Conservation (phyloP, 2,329 filamentous ascomycete genomes). For the Fusarium kyushuense region DNA sequence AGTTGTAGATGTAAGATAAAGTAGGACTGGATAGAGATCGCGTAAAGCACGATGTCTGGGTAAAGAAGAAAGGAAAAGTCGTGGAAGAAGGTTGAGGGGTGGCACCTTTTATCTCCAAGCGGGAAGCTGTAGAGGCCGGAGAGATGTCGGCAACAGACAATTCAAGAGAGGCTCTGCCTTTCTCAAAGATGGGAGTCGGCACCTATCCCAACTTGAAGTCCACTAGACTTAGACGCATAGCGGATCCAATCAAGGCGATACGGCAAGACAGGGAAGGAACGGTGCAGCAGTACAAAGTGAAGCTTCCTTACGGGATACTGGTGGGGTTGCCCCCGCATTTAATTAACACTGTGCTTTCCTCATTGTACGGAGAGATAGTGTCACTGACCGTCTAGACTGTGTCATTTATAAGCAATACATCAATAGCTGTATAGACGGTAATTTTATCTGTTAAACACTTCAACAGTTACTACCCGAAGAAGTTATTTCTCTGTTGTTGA, state of each 20-base stretch:
- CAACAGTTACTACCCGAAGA: no score
- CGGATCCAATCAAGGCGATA: constrained; percentile 9
- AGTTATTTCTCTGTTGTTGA: no score
- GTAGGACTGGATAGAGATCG: constrained; percentile 27
- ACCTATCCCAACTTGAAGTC: constrained; percentile 33
- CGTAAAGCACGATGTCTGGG: constrained; percentile 41
- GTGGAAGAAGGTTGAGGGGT: constrained; percentile 21
- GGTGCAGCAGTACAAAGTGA: constrained; percentile 20
- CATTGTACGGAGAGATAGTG: no score
- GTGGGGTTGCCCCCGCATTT: constrained; percentile 25
- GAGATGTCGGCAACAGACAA: constrained; percentile 19
- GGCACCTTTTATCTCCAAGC: constrained; percentile 41
- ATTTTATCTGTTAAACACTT: no score
- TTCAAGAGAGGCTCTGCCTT: constrained; percentile 26
- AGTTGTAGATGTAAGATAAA: constrained; percentile 7
- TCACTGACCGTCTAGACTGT: no score
- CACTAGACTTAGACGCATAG: background rate
- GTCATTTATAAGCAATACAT: no score
- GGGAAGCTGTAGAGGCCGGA: constrained; percentile 26
- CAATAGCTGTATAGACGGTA: background rate
- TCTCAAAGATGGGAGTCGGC: constrained; percentile 10
- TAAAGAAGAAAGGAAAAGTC: constrained; percentile 29
- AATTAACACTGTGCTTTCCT: constrained; percentile 30
- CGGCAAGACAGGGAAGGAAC: constrained; percentile 1
- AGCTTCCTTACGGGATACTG: constrained; percentile 17